phyloP scores from a whole-genome alignment of 1,284 basidiomycete genomes.

The Xerocomus amazonicus region DNA sequence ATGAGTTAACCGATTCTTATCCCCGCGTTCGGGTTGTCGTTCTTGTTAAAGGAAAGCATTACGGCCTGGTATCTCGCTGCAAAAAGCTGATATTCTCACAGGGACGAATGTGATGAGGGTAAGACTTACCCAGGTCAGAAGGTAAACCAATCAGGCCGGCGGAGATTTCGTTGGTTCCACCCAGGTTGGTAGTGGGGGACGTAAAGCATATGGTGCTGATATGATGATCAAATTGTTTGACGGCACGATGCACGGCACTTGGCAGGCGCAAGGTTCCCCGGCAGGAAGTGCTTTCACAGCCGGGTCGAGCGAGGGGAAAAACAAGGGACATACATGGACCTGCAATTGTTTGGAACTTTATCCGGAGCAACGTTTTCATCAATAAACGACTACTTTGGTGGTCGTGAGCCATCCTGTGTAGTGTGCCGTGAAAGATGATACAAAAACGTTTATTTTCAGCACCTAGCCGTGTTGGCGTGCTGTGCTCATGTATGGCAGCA shows the following conservation, averaged over 20 bases:
- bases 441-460: conserved; percentile 15
- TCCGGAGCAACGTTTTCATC: conserved; percentile 4
- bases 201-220: background rate
- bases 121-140: no score
- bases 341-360: conserved; percentile 8
- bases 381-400: conserved; percentile 4
- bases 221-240: background rate
- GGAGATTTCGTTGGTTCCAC: conserved; percentile 1
- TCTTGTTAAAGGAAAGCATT: no score
- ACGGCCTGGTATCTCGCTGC: no score
- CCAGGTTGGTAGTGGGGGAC: background rate
- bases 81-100: conserved; percentile 2
- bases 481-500: conserved; percentile 10
- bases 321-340: conserved; percentile 1
- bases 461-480: conserved; percentile 16
- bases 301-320: background rate
- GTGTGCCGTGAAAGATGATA: conserved; percentile 6
- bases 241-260: background rate
- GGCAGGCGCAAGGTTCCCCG: background rate
- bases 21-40: background rate
- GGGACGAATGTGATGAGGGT: conserved; percentile 1
- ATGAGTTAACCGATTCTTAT: background rate
- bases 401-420: conserved; percentile 22
- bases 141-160: background rate
- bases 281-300: background rate